Conservation (phyloP, 441 rosid genomes). For the Erodium trifolium region DNA sequence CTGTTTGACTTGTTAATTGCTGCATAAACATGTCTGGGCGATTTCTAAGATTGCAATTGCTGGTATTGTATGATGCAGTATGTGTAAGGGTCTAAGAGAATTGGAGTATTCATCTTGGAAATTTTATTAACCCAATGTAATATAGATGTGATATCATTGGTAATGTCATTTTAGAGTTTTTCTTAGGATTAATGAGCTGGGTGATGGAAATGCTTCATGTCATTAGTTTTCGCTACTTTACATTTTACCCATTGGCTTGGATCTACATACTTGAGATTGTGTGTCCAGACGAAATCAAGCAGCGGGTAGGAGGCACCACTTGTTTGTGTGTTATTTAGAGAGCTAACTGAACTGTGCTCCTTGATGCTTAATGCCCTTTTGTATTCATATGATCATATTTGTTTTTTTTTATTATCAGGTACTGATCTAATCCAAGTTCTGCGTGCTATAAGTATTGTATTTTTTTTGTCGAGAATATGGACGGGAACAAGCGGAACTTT, state of each 20-base stretch:
- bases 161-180: background rate
- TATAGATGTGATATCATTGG: background rate
- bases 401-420: too few relatives aligned
- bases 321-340: too few relatives aligned
- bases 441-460: background rate
- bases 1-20: background rate
- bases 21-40: background rate
- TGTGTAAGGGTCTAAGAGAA: background rate
- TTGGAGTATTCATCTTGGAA: background rate
- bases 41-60: background rate
- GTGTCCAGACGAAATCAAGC: too few relatives aligned
- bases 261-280: too few relatives aligned
- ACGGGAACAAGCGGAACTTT: conserved; percentile 29
- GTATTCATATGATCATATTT: conserved; percentile 9
- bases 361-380: conserved; percentile 2
- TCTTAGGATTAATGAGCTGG: background rate
- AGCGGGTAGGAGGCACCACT: too few relatives aligned
- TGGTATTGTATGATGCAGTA: too few relatives aligned
- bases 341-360: too few relatives aligned
- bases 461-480: conserved; percentile 25
- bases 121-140: too few relatives aligned
- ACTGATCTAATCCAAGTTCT: background rate
- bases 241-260: too few relatives aligned
- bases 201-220: background rate
- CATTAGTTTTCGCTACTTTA: too few relatives aligned